Evolutionary conservation across 805 yeast genomes (phyloP), one percentile per base, ranked within the genome.

Genomic region (Candida krabiensis): DNA sequence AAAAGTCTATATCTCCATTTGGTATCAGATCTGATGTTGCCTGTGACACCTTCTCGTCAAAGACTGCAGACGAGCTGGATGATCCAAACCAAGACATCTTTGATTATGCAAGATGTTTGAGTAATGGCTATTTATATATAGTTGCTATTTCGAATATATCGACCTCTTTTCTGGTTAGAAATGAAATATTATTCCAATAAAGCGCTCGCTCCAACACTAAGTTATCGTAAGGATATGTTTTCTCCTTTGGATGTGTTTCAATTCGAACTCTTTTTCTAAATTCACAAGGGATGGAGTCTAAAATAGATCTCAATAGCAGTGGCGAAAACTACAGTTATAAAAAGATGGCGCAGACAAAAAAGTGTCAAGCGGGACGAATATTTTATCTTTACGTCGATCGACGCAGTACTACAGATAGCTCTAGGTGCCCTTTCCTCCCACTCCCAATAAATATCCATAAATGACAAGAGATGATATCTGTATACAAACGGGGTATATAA

Each of bases 21-120:
- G 97, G 97, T 31, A 90, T 83, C n/a, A 86, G 69, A 59, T 88
- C 96, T 26, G 90, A 82, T 1, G 96, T 87, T 13, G 96, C 95
- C 46, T 74, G 77, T 38, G 73, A 77, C 26, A 90, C 79, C 49
- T 82, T 77, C 33, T 67, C 71, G 49, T 84, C 93, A 27, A 86
- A 55, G 25, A 65, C 70, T 3, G 63, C 58, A 4, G 61, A 54
- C 12, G 61, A 45, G 25, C 40, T 42, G 5, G 64, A 45, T 9
- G 58, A 55, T 14, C 71, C 60, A 50, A 76, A 76, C 82, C 82
- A 77, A 22, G 81, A 66, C 82, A 76, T 75, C 3, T 19, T 42
- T n/a, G 9, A 13, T 14, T 16, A 13, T n/a, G n/a, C n/a, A n/a
- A n/a, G n/a, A n/a, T n/a, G n/a, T n/a, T n/a, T n/a, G n/a, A n/a